Evolutionary conservation across 139 green algal species (phyloP).

Genomic region (Picochlorum sp.): DNA sequence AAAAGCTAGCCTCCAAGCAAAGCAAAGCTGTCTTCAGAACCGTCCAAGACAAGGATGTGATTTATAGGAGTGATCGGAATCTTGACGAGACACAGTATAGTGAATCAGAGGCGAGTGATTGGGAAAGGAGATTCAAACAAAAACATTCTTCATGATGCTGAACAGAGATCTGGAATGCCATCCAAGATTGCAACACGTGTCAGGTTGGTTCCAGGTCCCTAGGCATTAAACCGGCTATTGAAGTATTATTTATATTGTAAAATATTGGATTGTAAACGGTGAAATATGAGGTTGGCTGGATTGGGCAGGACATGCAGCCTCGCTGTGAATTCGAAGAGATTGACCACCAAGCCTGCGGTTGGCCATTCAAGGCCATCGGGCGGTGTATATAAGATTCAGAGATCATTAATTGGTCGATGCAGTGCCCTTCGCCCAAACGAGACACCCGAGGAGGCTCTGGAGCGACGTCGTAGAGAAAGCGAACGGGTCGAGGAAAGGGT

Average conservation of each 20-base stretch:
- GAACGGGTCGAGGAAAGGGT: constrained; percentile 59
- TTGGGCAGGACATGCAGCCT: too few relatives aligned
- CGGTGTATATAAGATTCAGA: background rate
- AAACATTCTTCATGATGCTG: background rate
- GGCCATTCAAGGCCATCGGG: background rate
- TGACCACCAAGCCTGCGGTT: background rate
- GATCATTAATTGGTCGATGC: background rate
- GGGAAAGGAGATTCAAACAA: constrained; percentile 13
- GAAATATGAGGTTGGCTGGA: too few relatives aligned
- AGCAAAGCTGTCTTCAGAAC: background rate
- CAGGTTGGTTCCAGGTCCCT: too few relatives aligned
- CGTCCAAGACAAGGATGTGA: constrained; percentile 12
- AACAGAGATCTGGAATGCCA: too few relatives aligned
- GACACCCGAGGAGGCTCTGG: constrained; percentile 40
- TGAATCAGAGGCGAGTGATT: constrained; percentile 17
- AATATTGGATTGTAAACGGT: too few relatives aligned
- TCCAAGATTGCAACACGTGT: too few relatives aligned
- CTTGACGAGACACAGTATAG: constrained; percentile 8
- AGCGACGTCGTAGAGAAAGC: constrained; percentile 53
- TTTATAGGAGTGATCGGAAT: constrained; percentile 17
- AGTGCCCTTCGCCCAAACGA: constrained; percentile 34
- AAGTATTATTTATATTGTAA: too few relatives aligned
- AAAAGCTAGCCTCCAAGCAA: constrained; percentile 11
- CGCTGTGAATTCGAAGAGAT: too few relatives aligned
- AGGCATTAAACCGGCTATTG: too few relatives aligned